A percentile compares a stretch with the other conserved stretches of the same genome.
Evolutionary conservation across 2,329 filamentous ascomycete genomes (phyloP).

Genomic region (Trichoderma cornu-damae): DNA sequence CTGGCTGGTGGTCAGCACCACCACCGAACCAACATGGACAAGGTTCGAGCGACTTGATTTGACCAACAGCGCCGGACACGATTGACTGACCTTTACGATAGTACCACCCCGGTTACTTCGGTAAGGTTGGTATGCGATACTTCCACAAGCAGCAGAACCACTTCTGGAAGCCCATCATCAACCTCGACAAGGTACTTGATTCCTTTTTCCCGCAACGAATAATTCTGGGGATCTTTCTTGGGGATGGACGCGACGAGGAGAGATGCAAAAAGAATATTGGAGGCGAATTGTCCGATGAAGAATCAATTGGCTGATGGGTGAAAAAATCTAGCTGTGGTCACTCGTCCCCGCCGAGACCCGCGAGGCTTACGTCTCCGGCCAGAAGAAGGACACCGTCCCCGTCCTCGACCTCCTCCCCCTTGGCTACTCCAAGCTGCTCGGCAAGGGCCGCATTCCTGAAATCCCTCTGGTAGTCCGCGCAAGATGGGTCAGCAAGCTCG

Average conservation of each 20-base stretch:
- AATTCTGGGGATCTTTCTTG: background rate
- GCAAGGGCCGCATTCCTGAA: conserved; percentile 92
- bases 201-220: conserved; percentile 14
- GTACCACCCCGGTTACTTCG: conserved; percentile 99
- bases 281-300: background rate
- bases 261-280: background rate
- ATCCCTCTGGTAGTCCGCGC: conserved; percentile 92
- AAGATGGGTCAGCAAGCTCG: conserved; percentile 90
- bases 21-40: conserved; percentile 55
- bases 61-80: conserved; percentile 10
- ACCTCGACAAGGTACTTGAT: conserved; percentile 82
- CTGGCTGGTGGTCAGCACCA: conserved; percentile 99
- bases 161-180: conserved; percentile 98
- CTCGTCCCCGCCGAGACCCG: conserved; percentile 91
- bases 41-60: conserved; percentile 62
- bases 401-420: conserved; percentile 96
- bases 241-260: background rate
- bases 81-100: conserved; percentile 37
- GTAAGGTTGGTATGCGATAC: conserved; percentile 91
- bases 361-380: conserved; percentile 78
- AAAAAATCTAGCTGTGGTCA: conserved; percentile 70
- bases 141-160: conserved; percentile 96
- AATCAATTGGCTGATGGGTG: conserved; percentile 27
- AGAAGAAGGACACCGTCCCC: conserved; percentile 84
- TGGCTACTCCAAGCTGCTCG: conserved; percentile 98